Percentiles rank a stretch among this genome's conserved stretches.
These are phyloP conservation scores for Acacia confusa DNA, from an alignment of 306 rosid species.

Conservation along the genomic window DNA sequence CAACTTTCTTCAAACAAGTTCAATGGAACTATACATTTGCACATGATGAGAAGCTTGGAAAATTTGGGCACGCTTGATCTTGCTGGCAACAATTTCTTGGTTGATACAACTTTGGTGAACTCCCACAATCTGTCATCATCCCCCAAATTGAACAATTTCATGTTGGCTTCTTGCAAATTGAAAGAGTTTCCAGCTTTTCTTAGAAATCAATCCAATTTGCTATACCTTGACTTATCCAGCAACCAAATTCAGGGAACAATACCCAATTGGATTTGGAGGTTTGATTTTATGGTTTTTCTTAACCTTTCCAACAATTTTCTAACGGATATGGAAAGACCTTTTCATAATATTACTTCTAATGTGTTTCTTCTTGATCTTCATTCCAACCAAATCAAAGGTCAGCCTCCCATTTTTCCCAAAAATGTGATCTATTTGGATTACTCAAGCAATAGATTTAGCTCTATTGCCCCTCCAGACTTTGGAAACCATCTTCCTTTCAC, in stretches of 20 bases:
- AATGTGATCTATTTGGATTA: not conserved
- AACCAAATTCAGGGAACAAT: conserved; percentile 38
- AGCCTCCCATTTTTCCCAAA: not conserved
- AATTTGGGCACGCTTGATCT: conserved; percentile 45
- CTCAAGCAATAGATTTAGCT: conserved; percentile 39
- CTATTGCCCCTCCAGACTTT: conserved; percentile 10
- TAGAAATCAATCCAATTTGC: conserved; percentile 23
- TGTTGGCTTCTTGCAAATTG: conserved; percentile 42
- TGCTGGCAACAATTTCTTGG: conserved; percentile 34
- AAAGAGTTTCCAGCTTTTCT: conserved; percentile 36
- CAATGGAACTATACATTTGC: conserved; percentile 35
- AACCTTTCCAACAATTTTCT: conserved; percentile 45
- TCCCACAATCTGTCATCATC: not conserved
- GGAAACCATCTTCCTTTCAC: conserved; percentile 5
- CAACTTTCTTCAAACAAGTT: conserved; percentile 54
- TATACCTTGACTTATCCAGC: conserved; percentile 25
- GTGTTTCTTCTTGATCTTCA: conserved; percentile 25
- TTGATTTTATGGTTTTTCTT: not conserved
- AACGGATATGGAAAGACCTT: not conserved
- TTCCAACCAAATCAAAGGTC: conserved; percentile 37
- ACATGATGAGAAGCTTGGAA: not conserved
- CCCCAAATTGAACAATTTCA: conserved; percentile 9
- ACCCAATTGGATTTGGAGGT: conserved; percentile 48
- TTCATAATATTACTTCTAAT: not conserved
- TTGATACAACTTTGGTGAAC: not conserved